phyloP scores from a whole-genome alignment of 2,329 filamentous ascomycete genomes.

The Xylariales sp. region DNA sequence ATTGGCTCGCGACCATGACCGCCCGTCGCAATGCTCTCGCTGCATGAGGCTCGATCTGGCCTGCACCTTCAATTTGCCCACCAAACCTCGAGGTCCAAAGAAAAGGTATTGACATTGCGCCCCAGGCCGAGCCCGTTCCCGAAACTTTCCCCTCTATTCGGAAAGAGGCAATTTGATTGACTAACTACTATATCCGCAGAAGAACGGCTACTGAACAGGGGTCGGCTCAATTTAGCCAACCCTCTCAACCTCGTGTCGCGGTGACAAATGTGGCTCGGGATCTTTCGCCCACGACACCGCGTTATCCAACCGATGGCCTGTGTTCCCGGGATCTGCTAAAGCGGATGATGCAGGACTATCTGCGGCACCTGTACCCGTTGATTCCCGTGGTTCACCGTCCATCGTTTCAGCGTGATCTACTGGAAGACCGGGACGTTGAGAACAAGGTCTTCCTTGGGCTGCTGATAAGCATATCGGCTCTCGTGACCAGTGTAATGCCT shows the following conservation, averaged over 20 bases:
- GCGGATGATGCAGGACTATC: slow-evolving; percentile 1
- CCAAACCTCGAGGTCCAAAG: background rate
- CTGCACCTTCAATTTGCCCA: background rate
- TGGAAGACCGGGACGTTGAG: background rate
- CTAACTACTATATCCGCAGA: too few species aligned
- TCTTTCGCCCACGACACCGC: background rate
- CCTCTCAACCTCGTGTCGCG: background rate
- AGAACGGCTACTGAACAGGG: too few species aligned
- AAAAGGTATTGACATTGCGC: background rate
- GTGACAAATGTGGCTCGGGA: too few species aligned
- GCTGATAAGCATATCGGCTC: background rate
- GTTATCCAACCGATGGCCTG: slow-evolving; percentile 1
- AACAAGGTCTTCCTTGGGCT: slow-evolving; percentile 1
- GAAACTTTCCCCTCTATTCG: background rate
- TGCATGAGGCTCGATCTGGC: background rate
- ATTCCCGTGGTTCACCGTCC: slow-evolving; percentile 3
- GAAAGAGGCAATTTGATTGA: background rate
- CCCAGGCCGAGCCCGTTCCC: too few species aligned
- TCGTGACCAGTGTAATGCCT: slow-evolving; percentile 1
- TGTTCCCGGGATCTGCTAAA: background rate
- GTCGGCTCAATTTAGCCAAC: too few species aligned
- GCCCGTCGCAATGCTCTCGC: background rate
- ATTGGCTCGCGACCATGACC: too few species aligned
- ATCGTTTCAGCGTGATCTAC: background rate
- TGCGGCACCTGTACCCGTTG: background rate